A percentile compares a stretch with the other conserved stretches of the same genome.
These are phyloP conservation scores for Golubevia sp. DNA, from an alignment of 1,284 basidiomycete genomes.

Conservation along the genomic window DNA sequence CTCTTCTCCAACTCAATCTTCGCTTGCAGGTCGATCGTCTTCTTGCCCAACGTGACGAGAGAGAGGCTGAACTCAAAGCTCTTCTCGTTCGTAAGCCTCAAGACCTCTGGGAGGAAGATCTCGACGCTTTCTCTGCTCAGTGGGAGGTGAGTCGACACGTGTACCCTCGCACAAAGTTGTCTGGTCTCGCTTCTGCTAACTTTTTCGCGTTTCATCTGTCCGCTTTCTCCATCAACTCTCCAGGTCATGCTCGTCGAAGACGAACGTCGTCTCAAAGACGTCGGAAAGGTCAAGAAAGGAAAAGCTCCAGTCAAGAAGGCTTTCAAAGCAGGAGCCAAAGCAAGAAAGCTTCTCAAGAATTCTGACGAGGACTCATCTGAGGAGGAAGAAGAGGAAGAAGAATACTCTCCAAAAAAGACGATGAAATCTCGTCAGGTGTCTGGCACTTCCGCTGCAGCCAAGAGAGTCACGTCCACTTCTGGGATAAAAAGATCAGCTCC, in stretches of 20 bases:
- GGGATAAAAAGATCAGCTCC: neutral
- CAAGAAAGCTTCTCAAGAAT: conserved; percentile 42
- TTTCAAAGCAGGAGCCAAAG: conserved; percentile 29
- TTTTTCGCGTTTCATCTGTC: neutral
- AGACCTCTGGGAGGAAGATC: conserved; percentile 58
- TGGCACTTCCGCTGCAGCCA: neutral
- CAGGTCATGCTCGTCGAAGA: conserved; percentile 39
- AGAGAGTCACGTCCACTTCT: too few relatives aligned
- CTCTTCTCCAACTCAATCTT: too few relatives aligned
- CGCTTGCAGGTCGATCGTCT: conserved; percentile 51
- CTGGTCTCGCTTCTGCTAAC: neutral
- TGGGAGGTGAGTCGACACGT: conserved; percentile 49
- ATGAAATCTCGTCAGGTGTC: neutral
- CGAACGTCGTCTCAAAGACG: conserved; percentile 40
- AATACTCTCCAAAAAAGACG: neutral
- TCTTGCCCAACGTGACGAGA: conserved; percentile 48
- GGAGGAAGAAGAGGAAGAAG: neutral
- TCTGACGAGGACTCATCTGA: conserved; percentile 21
- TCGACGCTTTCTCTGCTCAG: conserved; percentile 37
- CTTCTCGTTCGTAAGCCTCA: conserved; percentile 49
- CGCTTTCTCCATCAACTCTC: too few relatives aligned
- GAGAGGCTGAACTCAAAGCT: conserved; percentile 50
- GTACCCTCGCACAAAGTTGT: too few relatives aligned
- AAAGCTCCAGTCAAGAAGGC: conserved; percentile 19
- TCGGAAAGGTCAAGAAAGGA: conserved; percentile 31